These are phyloP conservation scores for Primulina eburnea DNA, from an alignment of 257 asterid genomes.

Conservation along the genomic window DNA sequence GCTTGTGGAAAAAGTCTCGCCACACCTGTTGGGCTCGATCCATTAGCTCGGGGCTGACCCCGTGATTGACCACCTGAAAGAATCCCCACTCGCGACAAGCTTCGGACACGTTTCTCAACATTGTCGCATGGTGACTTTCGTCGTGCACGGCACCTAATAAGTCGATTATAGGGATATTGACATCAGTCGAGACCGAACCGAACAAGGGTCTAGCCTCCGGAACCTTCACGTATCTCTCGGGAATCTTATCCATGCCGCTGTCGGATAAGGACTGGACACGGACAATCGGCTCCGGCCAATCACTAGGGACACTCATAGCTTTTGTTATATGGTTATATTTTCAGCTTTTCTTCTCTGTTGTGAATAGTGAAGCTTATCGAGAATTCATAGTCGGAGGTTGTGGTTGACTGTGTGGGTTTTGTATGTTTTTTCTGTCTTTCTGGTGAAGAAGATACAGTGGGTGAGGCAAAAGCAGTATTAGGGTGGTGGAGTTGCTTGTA, in stretches of 20 bases:
- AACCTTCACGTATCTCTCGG: conserved; percentile 55
- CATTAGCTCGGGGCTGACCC: conserved; percentile 53
- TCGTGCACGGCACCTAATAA: conserved; percentile 28
- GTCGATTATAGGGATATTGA: conserved; percentile 56
- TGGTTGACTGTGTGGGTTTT: no score
- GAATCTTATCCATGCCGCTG: conserved; percentile 35
- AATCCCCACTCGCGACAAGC: conserved; percentile 82
- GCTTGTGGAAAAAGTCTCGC: conserved; percentile 67
- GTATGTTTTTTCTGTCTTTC: no score
- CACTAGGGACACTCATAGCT: conserved; percentile 20
- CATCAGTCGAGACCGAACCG: background rate
- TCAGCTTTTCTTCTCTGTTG: no score
- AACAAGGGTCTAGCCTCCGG: conserved; percentile 37
- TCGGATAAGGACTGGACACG: conserved; percentile 74
- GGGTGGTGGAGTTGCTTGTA: no score
- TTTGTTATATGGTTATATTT: no score
- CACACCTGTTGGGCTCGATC: conserved; percentile 61
- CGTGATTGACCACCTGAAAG: conserved; percentile 81
- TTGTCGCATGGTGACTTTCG: conserved; percentile 8
- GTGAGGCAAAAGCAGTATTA: no score
- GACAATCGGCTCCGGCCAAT: conserved; percentile 83
- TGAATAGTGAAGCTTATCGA: no score
- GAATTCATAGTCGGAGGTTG: no score
- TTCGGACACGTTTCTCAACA: conserved; percentile 33
- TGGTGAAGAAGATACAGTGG: no score